phyloP scores from a whole-genome alignment of 176 grass and related monocot species.

The Oryza glaberrima region DNA sequence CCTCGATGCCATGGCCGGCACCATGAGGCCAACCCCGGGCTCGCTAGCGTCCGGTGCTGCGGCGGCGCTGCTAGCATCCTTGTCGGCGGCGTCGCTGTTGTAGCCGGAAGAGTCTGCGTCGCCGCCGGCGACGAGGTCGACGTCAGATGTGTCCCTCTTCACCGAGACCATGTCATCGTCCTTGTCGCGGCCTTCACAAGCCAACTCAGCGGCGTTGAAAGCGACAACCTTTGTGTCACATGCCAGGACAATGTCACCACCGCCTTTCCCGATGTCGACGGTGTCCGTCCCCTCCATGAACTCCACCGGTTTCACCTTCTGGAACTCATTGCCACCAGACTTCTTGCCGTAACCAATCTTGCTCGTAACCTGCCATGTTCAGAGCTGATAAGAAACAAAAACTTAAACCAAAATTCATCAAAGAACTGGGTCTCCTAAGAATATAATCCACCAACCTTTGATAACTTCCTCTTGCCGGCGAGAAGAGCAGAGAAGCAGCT shows the following conservation, averaged over 20 bases:
- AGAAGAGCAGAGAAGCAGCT: constrained; percentile 70
- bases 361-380: constrained; percentile 41
- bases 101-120: constrained; percentile 25
- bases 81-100: neutral
- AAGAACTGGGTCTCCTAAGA: too few relatives aligned
- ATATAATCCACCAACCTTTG: constrained; percentile 40
- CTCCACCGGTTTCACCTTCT: constrained; percentile 74
- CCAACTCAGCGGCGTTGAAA: constrained; percentile 15
- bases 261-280: neutral
- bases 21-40: constrained; percentile 5
- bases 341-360: constrained; percentile 46
- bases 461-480: constrained; percentile 57
- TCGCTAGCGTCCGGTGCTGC: constrained; percentile 39
- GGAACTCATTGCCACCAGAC: constrained; percentile 44
- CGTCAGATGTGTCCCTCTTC: constrained; percentile 33
- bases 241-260: neutral
- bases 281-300: constrained; percentile 31
- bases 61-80: constrained; percentile 18
- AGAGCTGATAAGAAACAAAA: neutral
- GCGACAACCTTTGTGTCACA: constrained; percentile 18
- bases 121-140: constrained; percentile 38
- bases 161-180: constrained; percentile 41
- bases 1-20: constrained; percentile 21
- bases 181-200: constrained; percentile 41
- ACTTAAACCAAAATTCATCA: neutral